Conservation (phyloP, 2,329 filamentous ascomycete species). For the Sporothrix pallida region DNA sequence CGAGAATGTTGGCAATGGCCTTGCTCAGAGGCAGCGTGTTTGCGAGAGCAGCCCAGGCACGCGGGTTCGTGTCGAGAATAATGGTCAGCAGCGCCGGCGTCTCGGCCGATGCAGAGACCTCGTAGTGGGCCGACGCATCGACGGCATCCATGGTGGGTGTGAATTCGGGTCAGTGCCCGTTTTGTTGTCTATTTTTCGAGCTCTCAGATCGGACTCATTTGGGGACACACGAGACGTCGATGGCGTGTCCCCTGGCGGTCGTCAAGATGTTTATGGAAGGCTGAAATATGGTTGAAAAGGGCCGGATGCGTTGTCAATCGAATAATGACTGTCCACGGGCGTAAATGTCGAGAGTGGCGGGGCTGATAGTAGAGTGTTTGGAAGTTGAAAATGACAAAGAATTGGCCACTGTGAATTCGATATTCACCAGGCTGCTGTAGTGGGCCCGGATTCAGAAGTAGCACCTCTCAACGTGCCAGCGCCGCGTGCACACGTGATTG, state of each 20-base stretch:
- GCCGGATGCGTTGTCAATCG: neutral
- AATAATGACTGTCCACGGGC: neutral
- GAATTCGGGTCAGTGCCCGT: neutral
- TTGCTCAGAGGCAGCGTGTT: slow-evolving; percentile 78
- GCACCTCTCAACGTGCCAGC: neutral
- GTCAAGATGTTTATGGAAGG: too few species aligned
- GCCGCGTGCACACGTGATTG: slow-evolving; percentile 26
- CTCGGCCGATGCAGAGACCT: slow-evolving; percentile 59
- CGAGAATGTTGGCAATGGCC: slow-evolving; percentile 84
- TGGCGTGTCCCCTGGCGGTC: neutral
- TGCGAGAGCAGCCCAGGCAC: slow-evolving; percentile 81
- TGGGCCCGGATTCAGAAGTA: neutral
- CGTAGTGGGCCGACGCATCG: slow-evolving; percentile 67
- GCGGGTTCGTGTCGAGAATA: slow-evolving; percentile 94
- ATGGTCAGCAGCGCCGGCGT: slow-evolving; percentile 85
- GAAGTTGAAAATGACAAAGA: neutral
- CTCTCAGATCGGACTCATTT: neutral
- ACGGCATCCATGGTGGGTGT: slow-evolving; percentile 56
- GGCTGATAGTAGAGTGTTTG: neutral
- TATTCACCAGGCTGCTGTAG: neutral
- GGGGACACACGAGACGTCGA: slow-evolving; percentile 20
- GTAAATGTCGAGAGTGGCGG: too few species aligned
- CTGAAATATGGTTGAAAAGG: neutral
- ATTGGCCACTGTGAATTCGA: neutral
- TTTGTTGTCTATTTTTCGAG: neutral